Conservation (phyloP, 352 stramenopile genomes). For the Phytophthora multivora region DNA sequence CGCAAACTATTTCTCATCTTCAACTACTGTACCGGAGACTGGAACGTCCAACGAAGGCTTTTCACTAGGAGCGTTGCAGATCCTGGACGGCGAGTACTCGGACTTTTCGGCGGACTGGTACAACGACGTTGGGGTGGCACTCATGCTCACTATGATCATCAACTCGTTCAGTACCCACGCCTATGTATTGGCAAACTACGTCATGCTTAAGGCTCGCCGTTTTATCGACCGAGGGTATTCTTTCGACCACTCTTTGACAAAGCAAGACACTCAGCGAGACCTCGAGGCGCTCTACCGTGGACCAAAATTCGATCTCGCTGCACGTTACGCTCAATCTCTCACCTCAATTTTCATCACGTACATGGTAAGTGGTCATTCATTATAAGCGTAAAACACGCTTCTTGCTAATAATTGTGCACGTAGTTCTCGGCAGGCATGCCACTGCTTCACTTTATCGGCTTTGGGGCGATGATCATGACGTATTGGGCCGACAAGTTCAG, state of each 20-base stretch:
- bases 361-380: slow-evolving; percentile 40
- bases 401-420: background rate
- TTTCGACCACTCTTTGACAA: slow-evolving; percentile 66
- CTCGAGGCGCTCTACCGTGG: slow-evolving; percentile 77
- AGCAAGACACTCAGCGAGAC: slow-evolving; percentile 85
- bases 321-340: slow-evolving; percentile 75
- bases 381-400: background rate
- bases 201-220: slow-evolving; percentile 52
- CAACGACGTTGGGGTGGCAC: slow-evolving; percentile 73
- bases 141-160: slow-evolving; percentile 87
- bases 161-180: slow-evolving; percentile 78
- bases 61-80: slow-evolving; percentile 40
- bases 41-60: slow-evolving; percentile 20
- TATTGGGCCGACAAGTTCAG: slow-evolving; percentile 91
- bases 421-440: slow-evolving; percentile 86
- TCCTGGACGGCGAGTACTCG: slow-evolving; percentile 76
- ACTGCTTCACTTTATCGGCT: slow-evolving; percentile 74
- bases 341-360: slow-evolving; percentile 86
- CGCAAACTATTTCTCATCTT: slow-evolving; percentile 58
- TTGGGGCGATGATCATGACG: slow-evolving; percentile 74
- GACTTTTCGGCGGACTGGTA: slow-evolving; percentile 84
- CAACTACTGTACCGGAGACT: slow-evolving; percentile 15
- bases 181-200: slow-evolving; percentile 63
- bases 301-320: slow-evolving; percentile 78
- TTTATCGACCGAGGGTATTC: slow-evolving; percentile 66